phyloP scores from a whole-genome alignment of 208 protist species.

The Trypanosoma boissoni region DNA sequence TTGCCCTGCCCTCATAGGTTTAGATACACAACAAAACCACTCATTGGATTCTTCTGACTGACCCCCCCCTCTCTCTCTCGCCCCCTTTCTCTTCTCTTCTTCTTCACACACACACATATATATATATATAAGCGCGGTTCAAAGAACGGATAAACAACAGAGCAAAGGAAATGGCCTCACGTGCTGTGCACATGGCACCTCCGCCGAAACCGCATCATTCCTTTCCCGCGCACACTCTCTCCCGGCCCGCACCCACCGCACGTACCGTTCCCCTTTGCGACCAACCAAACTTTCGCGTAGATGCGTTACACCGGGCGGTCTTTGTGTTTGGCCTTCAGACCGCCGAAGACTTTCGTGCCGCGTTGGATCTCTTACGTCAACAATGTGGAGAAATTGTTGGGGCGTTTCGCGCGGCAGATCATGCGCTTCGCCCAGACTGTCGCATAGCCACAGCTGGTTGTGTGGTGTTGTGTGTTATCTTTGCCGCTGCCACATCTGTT shows the following conservation, averaged over 20 bases:
- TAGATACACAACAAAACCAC: no score
- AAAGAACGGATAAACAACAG: no score
- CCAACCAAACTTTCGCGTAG: slow-evolving; percentile 12
- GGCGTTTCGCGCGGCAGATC: slow-evolving; percentile 13
- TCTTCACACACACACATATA: no score
- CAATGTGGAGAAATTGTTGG: slow-evolving; percentile 12
- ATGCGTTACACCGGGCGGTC: slow-evolving; percentile 13
- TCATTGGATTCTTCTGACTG: no score
- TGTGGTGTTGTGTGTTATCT: slow-evolving; percentile 16
- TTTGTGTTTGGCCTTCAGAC: slow-evolving; percentile 22
- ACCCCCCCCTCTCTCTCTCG: no score
- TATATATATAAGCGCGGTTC: no score
- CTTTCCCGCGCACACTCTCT: no score
- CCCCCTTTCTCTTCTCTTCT: no score
- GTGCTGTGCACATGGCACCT: no score
- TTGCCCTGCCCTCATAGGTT: no score
- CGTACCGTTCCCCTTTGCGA: slow-evolving; percentile 14
- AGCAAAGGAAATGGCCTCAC: no score
- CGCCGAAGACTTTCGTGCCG: slow-evolving; percentile 8
- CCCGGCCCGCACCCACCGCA: not conserved
- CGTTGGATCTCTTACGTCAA: slow-evolving; percentile 2
- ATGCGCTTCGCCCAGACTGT: not conserved
- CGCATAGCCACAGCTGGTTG: not conserved
- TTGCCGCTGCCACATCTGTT: not conserved
- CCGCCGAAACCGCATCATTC: no score